These are phyloP conservation scores for Collybiopsis confluens DNA, from an alignment of 768 basidiomycete species.

Conservation along the genomic window DNA sequence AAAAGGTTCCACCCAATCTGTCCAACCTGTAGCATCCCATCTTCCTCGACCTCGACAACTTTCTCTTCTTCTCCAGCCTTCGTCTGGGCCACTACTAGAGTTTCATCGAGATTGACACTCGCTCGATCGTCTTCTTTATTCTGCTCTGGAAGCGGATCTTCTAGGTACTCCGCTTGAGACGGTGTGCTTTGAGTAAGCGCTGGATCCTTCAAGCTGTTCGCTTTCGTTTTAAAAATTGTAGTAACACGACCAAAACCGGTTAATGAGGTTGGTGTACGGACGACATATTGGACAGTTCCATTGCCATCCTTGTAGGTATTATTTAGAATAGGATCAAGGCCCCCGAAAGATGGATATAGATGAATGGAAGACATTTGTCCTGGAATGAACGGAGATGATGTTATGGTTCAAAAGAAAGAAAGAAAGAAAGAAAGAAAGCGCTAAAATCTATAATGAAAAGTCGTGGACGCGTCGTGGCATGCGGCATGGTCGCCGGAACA, in stretches of 20 bases:
- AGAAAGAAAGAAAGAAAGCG: too few relatives aligned
- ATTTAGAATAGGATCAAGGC: not conserved
- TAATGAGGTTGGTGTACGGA: not conserved
- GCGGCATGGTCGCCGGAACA: too few relatives aligned
- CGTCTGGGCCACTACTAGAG: not conserved
- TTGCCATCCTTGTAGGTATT: not conserved
- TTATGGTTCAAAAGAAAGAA: too few relatives aligned
- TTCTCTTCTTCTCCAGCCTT: not conserved
- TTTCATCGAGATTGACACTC: not conserved
- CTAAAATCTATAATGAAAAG: too few relatives aligned
- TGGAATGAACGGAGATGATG: too few relatives aligned
- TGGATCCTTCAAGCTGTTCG: not conserved
- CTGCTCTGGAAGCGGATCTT: not conserved
- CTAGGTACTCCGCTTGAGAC: not conserved
- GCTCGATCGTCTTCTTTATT: not conserved
- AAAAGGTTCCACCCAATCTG: slow-evolving; percentile 28
- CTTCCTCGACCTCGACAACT: not conserved
- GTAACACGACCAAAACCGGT: not conserved
- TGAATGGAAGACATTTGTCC: not conserved
- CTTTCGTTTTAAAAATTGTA: not conserved
- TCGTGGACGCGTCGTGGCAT: too few relatives aligned
- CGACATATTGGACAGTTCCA: not conserved
- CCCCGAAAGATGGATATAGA: not conserved
- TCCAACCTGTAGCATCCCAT: slow-evolving; percentile 15
- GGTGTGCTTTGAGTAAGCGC: not conserved